Percentiles rank a stretch among this genome's conserved stretches.
Evolutionary conservation across 2,329 filamentous ascomycete species (phyloP).

Genomic region (Colletotrichum sp.): DNA sequence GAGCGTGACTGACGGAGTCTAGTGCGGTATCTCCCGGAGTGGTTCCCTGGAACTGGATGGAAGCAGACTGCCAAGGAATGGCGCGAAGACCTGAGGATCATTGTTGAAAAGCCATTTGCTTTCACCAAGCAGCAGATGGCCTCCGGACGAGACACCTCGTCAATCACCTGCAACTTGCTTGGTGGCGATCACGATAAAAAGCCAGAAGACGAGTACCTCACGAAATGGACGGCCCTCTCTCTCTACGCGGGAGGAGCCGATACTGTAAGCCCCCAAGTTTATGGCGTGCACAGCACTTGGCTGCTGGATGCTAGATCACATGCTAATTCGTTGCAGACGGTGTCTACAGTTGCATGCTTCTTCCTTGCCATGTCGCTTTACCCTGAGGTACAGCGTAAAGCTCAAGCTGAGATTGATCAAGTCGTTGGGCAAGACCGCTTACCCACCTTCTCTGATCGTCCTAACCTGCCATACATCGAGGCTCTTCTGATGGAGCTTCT

Average conservation of each 20-base stretch:
- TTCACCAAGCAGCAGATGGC: constrained; percentile 26
- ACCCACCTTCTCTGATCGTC: constrained; percentile 53
- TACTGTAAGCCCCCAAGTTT: neutral
- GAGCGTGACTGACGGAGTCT: neutral
- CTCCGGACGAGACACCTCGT: neutral
- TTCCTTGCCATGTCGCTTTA: constrained; percentile 52
- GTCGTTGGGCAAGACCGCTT: constrained; percentile 53
- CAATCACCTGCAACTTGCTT: neutral
- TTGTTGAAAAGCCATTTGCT: constrained; percentile 5
- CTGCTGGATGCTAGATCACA: constrained; percentile 1
- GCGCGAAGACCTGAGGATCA: neutral
- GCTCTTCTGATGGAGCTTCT: constrained; percentile 61
- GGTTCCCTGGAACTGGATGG: constrained; percentile 21
- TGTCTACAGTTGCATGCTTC: constrained; percentile 42
- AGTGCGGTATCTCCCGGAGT: constrained; percentile 28
- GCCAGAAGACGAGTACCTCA: neutral
- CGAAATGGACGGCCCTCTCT: constrained; percentile 10
- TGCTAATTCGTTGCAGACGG: constrained; percentile 21
- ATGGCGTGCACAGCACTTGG: neutral
- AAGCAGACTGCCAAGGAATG: constrained; percentile 12
- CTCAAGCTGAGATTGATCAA: constrained; percentile 56
- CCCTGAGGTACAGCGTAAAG: constrained; percentile 49
- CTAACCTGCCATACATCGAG: constrained; percentile 55
- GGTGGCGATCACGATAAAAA: neutral
- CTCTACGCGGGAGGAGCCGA: constrained; percentile 17